Evolutionary conservation across 2,329 filamentous ascomycete species (phyloP).

Genomic region (Mycocentrospora acerina): DNA sequence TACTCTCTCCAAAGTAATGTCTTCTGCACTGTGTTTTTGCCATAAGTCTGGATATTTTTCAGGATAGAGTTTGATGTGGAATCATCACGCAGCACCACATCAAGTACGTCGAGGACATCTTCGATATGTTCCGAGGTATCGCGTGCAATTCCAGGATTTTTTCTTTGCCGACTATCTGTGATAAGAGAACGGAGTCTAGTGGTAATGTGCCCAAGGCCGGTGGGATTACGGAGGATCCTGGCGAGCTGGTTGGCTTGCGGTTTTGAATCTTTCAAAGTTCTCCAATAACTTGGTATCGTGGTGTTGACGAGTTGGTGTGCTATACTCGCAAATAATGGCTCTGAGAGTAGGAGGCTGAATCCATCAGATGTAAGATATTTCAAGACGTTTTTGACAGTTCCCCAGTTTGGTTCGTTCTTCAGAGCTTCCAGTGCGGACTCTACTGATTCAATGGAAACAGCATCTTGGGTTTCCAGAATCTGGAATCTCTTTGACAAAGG

Average conservation of each 20-base stretch:
- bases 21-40: constrained; percentile 47
- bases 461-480: constrained; percentile 11
- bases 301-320: constrained; percentile 72
- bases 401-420: constrained; percentile 63
- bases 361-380: constrained; percentile 50
- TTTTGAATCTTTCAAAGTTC: constrained; percentile 16
- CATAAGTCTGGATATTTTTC: constrained; percentile 45
- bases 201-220: constrained; percentile 75
- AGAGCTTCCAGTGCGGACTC: constrained; percentile 61
- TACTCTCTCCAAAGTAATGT: constrained; percentile 65
- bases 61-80: constrained; percentile 49
- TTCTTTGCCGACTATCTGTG: constrained; percentile 36
- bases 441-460: constrained; percentile 29
- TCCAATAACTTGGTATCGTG: constrained; percentile 83
- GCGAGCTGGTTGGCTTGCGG: constrained; percentile 51
- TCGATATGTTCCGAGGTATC: constrained; percentile 35
- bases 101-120: constrained; percentile 48
- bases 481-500: constrained; percentile 10
- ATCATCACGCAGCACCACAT: constrained; percentile 47
- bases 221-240: constrained; percentile 68
- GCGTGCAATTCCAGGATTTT: constrained; percentile 32
- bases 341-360: constrained; percentile 63
- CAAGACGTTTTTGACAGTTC: constrained; percentile 56
- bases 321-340: constrained; percentile 71
- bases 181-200: constrained; percentile 67